Evolutionary conservation across 768 basidiomycete species (phyloP), one percentile per base, ranked within the genome.

Genomic region (Boletellus ananiceps): DNA sequence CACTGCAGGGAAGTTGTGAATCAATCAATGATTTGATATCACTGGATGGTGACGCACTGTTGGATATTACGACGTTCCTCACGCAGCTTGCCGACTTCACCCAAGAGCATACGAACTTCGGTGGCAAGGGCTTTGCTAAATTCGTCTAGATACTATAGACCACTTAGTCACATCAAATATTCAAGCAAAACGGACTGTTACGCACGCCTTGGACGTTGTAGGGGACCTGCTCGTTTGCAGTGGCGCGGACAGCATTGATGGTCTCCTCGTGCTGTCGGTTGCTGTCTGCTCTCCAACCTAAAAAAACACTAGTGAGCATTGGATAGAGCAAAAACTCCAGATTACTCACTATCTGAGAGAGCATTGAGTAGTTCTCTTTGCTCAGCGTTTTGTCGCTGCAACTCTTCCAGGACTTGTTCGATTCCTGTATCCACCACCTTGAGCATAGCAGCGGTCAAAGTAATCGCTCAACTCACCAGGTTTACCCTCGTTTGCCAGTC

Each of bases 141-240:
- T 49, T 93, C 88, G 52, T 93, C 86, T 13, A 93, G 76, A 63
- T 93, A 92, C 86, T 89, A 47, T 35, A 18, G 23, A 18, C 5
- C 33, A 39, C 13, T 60, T 45, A 39, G 40, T 39, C 15, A 36
- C 31, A 42, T 33, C 14, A 33, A 55, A 52, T 19, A 57, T 35
- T 6, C 47, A 32, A 16, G 51, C 6, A 8, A 35, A 35, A 8
- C 27, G 16, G 13, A 14, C n/a, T 19, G 15, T 7, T 36, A 71
- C 84, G 44, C 70, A 91, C 89, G 23, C 80, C 80, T 74, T 88
- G 83, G 12, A 93, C 83, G 55, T 93, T 92, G 74, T 85, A 92
- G 13, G 84, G 83, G 14, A 92, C 81, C 64, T 85, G 87, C 59
- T 86, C 81, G 50, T 80, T 71, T 0, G 89, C 88, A 23, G 86